Evolutionary conservation across 805 yeast species (phyloP).

Genomic region (Vanderwaltozyma tropicalis): DNA sequence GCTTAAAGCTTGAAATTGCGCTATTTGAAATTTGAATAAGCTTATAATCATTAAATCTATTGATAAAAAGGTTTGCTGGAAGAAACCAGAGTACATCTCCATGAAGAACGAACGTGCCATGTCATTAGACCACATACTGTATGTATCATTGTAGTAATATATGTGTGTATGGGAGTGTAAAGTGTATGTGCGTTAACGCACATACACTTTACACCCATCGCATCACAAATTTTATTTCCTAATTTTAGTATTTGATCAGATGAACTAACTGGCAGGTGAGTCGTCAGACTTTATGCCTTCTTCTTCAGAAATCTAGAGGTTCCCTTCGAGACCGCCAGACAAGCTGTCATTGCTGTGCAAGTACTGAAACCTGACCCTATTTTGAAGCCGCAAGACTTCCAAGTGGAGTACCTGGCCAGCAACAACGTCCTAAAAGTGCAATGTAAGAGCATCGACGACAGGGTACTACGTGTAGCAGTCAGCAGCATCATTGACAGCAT

Average conservation of each 20-base stretch:
- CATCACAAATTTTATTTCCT: no score
- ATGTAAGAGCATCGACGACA: conserved; percentile 56
- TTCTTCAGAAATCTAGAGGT: conserved; percentile 35
- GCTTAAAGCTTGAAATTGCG: no score
- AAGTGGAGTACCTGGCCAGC: conserved; percentile 34
- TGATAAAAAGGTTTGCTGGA: no score
- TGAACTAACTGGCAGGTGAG: no score
- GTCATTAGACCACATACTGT: background rate
- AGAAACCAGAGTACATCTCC: background rate
- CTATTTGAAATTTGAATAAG: no score
- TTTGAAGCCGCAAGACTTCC: conserved; percentile 57
- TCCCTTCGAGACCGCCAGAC: conserved; percentile 51
- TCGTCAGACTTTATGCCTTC: no score
- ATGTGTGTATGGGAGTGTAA: no score
- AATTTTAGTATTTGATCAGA: no score
- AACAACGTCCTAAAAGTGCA: conserved; percentile 33
- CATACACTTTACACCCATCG: no score
- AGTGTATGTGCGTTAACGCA: no score
- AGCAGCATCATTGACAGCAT: conserved; percentile 70
- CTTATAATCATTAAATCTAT: no score
- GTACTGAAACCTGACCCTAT: conserved; percentile 71
- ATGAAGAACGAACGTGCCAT: background rate
- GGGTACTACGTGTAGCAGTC: conserved; percentile 75
- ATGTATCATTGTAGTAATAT: background rate
- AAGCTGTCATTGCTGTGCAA: conserved; percentile 54